A percentile compares a stretch with the other conserved stretches of the same genome.
Conservation (phyloP, 2,329 filamentous ascomycete species). For the Diplodia corticola region DNA sequence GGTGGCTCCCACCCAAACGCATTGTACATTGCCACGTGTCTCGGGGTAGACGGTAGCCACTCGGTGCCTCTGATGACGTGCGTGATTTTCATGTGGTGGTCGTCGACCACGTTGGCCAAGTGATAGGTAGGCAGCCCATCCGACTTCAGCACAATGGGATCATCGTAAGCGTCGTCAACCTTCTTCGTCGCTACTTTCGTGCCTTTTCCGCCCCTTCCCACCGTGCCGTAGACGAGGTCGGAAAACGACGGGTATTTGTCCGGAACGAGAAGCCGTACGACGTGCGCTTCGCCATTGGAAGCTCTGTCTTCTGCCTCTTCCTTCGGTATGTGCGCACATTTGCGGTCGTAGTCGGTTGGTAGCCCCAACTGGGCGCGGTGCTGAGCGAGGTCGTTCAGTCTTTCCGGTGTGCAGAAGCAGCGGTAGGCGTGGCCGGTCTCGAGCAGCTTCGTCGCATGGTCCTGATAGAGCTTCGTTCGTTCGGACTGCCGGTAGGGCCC, state of each 20-base stretch:
- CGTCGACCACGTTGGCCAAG: constrained; percentile 94
- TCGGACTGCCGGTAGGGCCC: constrained; percentile 91
- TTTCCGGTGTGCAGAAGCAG: constrained; percentile 82
- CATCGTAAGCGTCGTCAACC: constrained; percentile 60
- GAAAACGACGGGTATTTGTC: constrained; percentile 63
- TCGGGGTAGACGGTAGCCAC: constrained; percentile 94
- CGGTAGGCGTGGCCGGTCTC: constrained; percentile 76
- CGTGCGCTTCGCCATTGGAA: constrained; percentile 67
- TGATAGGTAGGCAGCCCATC: constrained; percentile 96
- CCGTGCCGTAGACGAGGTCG: constrained; percentile 77
- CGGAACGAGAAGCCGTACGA: constrained; percentile 72
- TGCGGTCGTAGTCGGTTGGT: constrained; percentile 66
- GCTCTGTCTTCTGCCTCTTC: constrained; percentile 72
- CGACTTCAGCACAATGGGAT: constrained; percentile 86
- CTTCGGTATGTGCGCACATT: constrained; percentile 66
- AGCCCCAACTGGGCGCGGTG: constrained; percentile 61
- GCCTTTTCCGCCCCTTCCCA: constrained; percentile 53
- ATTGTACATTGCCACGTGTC: constrained; percentile 60
- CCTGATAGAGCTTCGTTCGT: constrained; percentile 69
- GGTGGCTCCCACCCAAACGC: constrained; percentile 53
- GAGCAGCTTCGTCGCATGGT: constrained; percentile 70
- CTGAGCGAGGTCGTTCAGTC: constrained; percentile 66
- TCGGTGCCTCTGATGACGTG: constrained; percentile 94
- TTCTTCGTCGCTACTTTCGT: constrained; percentile 47
- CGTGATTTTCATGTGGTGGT: constrained; percentile 92